phyloP scores from a whole-genome alignment of 148 eudicot species.

The Chenopodium quinoa region DNA sequence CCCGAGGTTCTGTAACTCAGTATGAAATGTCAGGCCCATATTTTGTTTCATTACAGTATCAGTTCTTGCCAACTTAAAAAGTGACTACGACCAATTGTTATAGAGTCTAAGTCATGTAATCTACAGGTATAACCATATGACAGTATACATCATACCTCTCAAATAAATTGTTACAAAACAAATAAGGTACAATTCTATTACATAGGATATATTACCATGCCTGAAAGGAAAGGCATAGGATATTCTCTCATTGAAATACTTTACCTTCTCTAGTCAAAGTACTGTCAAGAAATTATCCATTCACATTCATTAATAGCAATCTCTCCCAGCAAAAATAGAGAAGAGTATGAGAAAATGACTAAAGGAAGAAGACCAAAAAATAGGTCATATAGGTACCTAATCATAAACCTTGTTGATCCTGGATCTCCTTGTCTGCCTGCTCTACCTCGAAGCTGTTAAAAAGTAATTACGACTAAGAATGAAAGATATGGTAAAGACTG shows the following conservation, averaged over 20 bases:
- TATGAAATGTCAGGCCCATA: background rate
- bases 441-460: conserved; percentile 88
- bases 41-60: background rate
- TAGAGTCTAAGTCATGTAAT: background rate
- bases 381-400: conserved; percentile 51
- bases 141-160: background rate
- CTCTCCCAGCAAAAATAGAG: background rate
- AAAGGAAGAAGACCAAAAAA: background rate
- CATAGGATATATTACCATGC: background rate
- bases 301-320: background rate
- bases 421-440: conserved; percentile 99
- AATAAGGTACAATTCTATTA: background rate
- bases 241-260: background rate
- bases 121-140: background rate
- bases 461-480: conserved; percentile 7
- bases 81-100: background rate
- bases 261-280: background rate
- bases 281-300: background rate
- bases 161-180: background rate
- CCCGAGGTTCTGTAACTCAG: background rate
- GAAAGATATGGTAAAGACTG: background rate
- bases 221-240: background rate
- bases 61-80: background rate
- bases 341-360: background rate
- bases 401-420: conserved; percentile 95